Base-by-base conservation (phyloP, 352 stramenopile genomes). In the Phytophthora nicotianae region DNA sequence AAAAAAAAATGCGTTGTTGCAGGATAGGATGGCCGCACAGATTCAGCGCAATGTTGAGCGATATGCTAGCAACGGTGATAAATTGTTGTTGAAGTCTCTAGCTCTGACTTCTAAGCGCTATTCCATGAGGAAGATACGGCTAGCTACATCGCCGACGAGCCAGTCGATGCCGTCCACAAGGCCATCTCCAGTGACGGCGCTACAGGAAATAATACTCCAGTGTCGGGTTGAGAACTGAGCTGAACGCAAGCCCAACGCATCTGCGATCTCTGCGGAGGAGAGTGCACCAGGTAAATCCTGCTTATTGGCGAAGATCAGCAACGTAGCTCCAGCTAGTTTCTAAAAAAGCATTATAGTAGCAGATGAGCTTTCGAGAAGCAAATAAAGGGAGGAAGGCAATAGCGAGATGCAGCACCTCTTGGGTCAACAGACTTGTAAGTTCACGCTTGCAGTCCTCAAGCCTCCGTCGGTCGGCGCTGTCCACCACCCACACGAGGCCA, bases 271-370 rank as follows among this genome's bases (percentile, higher is more conserved):
- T 14, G 92, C 77, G 5, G 75, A 79, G 10, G 81, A 81, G 10
- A 99, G 70, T 21, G 97, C 95, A 2, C 96, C 96, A 7, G 81
- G 81, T 5, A 99, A 70, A 65, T 99, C 97, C 70, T 99, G 97
- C 68, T 99, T 99, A 85, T 99, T 99, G 27, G 97, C 97, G 57
- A 99, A 98, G 64, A 99, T 98, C 32, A 99, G 77, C n/a, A 99
- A 79, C 43, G 93, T 98, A 8, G 97, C 97, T n/a, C 97, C 97
- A 2, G 95, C 95, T 38, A 99, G 83, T 88, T 99, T 99, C 83
- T 99, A 23, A 27, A 43, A 24, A 14, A 27, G 21, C 17, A 27
- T n/a, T n/a, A n/a, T n/a, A n/a, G n/a, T n/a, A n/a, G n/a, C n/a
- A n/a, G n/a, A 27, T 29, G 41, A 27, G 41, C 17, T 48, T 14